Evolutionary conservation across 2,329 filamentous ascomycete genomes (phyloP).

Genomic region (Pseudocercospora fuligena): DNA sequence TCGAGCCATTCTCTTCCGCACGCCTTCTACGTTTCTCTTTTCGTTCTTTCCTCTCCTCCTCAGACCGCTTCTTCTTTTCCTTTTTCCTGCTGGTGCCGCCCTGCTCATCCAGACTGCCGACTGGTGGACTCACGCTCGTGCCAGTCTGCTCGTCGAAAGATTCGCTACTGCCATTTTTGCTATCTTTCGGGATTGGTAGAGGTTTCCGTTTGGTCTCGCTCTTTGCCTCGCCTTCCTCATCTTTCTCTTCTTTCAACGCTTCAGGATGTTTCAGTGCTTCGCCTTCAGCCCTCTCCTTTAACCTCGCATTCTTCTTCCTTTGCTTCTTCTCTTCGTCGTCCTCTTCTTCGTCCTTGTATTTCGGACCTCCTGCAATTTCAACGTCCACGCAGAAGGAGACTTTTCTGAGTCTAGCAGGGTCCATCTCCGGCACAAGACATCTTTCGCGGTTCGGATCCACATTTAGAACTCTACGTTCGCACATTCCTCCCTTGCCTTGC

Average conservation of each 20-base stretch:
- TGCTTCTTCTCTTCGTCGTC: constrained; percentile 54
- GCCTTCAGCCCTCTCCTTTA: constrained; percentile 73
- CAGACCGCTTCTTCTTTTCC: constrained; percentile 94
- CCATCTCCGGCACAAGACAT: constrained; percentile 78
- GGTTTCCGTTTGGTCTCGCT: constrained; percentile 41
- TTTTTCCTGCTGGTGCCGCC: constrained; percentile 67
- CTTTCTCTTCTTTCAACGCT: constrained; percentile 59
- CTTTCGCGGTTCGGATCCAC: constrained; percentile 79
- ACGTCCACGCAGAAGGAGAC: constrained; percentile 98
- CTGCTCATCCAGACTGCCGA: constrained; percentile 32
- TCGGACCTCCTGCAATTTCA: constrained; percentile 88
- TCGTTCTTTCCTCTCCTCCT: constrained; percentile 88
- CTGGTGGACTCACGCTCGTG: constrained; percentile 28
- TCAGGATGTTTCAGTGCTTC: constrained; percentile 72
- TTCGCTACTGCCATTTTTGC: constrained; percentile 10
- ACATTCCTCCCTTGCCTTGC: constrained; percentile 68
- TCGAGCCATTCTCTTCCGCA: constrained; percentile 83
- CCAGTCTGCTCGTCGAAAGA: constrained; percentile 17
- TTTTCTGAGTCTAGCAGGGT: constrained; percentile 78
- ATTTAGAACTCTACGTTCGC: constrained; percentile 82
- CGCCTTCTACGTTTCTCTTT: constrained; percentile 86
- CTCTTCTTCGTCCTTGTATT: constrained; percentile 68
- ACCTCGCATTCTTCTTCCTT: constrained; percentile 65
- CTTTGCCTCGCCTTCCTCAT: constrained; percentile 51
- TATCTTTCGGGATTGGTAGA: constrained; percentile 23